These are phyloP conservation scores for Blastobotrys parvus DNA, from an alignment of 805 yeast species.

Conservation along the genomic window DNA sequence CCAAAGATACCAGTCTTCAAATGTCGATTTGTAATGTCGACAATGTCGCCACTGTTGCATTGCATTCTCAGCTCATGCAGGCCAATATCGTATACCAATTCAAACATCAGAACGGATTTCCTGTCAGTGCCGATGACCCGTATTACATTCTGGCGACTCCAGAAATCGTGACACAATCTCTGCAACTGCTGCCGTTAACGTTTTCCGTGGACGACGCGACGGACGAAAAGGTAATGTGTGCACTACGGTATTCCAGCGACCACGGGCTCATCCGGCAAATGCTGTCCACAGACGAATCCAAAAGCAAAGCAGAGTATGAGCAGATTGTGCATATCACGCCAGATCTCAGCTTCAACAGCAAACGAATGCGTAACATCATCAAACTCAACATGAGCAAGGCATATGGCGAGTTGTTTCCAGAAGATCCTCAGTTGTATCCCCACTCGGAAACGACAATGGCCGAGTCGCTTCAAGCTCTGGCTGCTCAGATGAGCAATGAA, in stretches of 20 bases:
- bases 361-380: background rate
- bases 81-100: constrained; percentile 30
- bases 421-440: background rate
- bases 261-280: constrained; percentile 6
- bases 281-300: constrained; percentile 6
- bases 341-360: no score
- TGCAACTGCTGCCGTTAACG: constrained; percentile 4
- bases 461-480: background rate
- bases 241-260: constrained; percentile 6
- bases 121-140: constrained; percentile 35
- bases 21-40: constrained; percentile 28
- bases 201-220: background rate
- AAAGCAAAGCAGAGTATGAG: background rate
- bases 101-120: constrained; percentile 28
- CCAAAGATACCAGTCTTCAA: constrained; percentile 45
- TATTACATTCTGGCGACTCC: constrained; percentile 14
- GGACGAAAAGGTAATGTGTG: constrained; percentile 5
- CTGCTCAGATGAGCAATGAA: background rate
- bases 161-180: constrained; percentile 6
- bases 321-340: background rate
- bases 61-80: constrained; percentile 30
- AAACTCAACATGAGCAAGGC: background rate
- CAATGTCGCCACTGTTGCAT: constrained; percentile 15
- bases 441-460: background rate
- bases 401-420: constrained; percentile 4